Conservation (phyloP, 192 early-diverging fungal species). For the Geranomyces michiganensis region DNA sequence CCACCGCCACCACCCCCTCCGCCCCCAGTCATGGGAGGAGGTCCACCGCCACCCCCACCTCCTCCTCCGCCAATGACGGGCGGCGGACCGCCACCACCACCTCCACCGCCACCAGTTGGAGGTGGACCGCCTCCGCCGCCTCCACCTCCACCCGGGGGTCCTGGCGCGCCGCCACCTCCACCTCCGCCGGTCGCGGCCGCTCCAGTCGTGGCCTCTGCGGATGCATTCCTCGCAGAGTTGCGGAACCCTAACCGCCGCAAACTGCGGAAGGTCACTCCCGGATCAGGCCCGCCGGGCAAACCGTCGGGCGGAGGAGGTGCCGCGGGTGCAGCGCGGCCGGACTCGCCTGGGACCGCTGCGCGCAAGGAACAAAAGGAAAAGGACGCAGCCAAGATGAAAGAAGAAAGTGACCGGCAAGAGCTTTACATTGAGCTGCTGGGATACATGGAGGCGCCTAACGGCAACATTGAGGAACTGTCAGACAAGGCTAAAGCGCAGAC, state of each 20-base stretch:
- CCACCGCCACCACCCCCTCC: slow-evolving; percentile 44
- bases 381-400: slow-evolving; percentile 7
- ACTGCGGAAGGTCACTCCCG: slow-evolving; percentile 37
- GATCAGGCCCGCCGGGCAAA: slow-evolving; percentile 1
- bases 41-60: slow-evolving; percentile 35
- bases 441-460: slow-evolving; percentile 60
- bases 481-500: slow-evolving; percentile 44
- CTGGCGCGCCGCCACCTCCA: slow-evolving; percentile 21
- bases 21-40: slow-evolving; percentile 19
- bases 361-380: slow-evolving; percentile 21
- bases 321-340: slow-evolving; percentile 33
- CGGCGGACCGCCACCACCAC: slow-evolving; percentile 36
- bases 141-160: slow-evolving; percentile 32
- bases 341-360: background rate
- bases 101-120: slow-evolving; percentile 38
- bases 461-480: slow-evolving; percentile 51
- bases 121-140: slow-evolving; percentile 44
- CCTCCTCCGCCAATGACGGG: slow-evolving; percentile 44
- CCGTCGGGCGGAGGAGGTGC: slow-evolving; percentile 7
- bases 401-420: slow-evolving; percentile 43
- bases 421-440: slow-evolving; percentile 57
- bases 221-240: slow-evolving; percentile 37
- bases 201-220: slow-evolving; percentile 9
- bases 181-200: slow-evolving; percentile 35
- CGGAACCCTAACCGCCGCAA: slow-evolving; percentile 42